Conservation (phyloP, 257 asterid genomes). For the Nicotiana benthamiana region DNA sequence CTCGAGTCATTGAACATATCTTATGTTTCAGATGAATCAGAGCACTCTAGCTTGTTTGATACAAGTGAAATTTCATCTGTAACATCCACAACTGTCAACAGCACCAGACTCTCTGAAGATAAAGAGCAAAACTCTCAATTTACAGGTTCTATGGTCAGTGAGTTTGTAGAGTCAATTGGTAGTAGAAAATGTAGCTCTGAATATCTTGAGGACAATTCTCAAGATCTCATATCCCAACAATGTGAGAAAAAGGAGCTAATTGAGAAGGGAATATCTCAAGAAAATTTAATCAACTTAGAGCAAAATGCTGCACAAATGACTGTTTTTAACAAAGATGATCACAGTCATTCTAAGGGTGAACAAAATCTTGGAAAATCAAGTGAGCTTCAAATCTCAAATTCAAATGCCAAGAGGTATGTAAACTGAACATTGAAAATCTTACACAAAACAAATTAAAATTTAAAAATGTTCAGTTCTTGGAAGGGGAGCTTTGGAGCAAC, state of each 20-base stretch:
- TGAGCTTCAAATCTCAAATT: neutral
- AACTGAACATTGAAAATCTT: neutral
- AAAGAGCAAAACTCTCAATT: neutral
- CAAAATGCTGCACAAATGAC: neutral
- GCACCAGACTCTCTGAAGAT: neutral
- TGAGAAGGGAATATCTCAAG: neutral
- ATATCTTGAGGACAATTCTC: neutral
- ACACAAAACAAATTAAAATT: neutral
- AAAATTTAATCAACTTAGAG: neutral
- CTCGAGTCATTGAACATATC: slow-evolving; percentile 46
- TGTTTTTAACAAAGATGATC: neutral
- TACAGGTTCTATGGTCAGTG: neutral
- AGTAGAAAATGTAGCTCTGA: neutral
- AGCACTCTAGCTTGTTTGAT: slow-evolving; percentile 24
- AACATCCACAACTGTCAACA: slow-evolving; percentile 25
- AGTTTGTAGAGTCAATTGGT: neutral
- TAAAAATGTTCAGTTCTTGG: no score
- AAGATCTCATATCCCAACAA: slow-evolving; percentile 3
- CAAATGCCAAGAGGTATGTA: neutral
- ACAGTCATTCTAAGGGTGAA: neutral
- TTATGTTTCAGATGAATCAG: slow-evolving; percentile 38
- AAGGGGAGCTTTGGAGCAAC: no score
- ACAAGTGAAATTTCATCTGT: slow-evolving; percentile 38
- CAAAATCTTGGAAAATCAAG: neutral
- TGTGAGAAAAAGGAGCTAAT: neutral